Base-by-base conservation (phyloP, 768 basidiomycete genomes). In the Crepidotus variabilis region DNA sequence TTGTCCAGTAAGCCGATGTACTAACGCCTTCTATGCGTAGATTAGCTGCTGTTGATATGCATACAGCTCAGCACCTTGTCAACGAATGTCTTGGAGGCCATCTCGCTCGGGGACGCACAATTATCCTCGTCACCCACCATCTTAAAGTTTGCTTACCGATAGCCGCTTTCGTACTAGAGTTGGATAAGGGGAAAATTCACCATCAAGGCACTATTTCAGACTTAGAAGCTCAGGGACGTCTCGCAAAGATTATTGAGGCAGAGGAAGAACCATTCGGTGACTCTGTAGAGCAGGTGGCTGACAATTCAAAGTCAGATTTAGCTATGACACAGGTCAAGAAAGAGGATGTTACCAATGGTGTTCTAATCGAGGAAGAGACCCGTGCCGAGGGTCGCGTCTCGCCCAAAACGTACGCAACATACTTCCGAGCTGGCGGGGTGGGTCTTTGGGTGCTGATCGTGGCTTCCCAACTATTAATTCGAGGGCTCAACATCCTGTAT, bases 101-200 rank as follows among this genome's bases (percentile, higher is more conserved):
- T 1, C 75, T 94, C 14, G 81, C 86, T 57, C 70, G 71, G 14
- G 79, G 76, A 51, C 77, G 92, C 14, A 94, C 92, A 0, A 79
- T 93, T 60, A 78, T 94, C 56, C 78, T 95, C 16, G 90, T 94
- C 52, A 93, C 92, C 0, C 92, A 95, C 65, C 89, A 92, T 64
- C 82, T 90, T 55, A 78, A 76, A 33, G 76, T 93, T 6, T 90
- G 88, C 62, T 75, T 90, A 0, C 86, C 88, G 0, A 72, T 78
- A 16, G 84, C 90, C 0, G 71, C 81, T 1, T 88, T 88, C 69
- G 75, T 92, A 8, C 76, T 93, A 18, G 84, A 87, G 62, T 69
- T 89, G 9, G 72, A 73, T 1, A 66, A 74, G 14, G 87, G 87
- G 0, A 60, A 61, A 10, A 65, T 88, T 14, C 45, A 76, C 1